A percentile compares a stretch with the other conserved stretches of the same genome.
These are phyloP conservation scores for Moniliella sp. DNA, from an alignment of 1,284 basidiomycete genomes.

Conservation along the genomic window DNA sequence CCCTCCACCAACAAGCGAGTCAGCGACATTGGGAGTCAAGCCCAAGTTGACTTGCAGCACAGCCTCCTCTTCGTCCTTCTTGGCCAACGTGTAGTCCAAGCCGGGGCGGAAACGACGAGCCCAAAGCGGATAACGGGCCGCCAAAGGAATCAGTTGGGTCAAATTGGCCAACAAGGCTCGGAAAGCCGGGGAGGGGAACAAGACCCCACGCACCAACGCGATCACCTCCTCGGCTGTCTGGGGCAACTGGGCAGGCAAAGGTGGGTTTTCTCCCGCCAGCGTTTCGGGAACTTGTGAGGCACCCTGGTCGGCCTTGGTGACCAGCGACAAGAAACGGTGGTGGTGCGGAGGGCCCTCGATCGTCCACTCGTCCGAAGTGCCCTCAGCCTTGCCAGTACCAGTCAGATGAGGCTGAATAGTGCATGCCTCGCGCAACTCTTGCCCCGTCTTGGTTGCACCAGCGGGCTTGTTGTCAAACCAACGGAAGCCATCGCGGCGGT, in stretches of 20 bases:
- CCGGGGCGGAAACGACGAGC: conserved; percentile 75
- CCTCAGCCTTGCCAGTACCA: conserved; percentile 9
- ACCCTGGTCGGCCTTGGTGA: conserved; percentile 6
- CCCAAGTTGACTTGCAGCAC: conserved; percentile 73
- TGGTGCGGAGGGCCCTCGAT: conserved; percentile 75
- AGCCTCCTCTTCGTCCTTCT: conserved; percentile 49
- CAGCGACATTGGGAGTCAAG: conserved; percentile 49
- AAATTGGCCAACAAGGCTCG: conserved; percentile 68
- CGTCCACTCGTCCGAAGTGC: conserved; percentile 39
- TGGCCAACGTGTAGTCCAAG: conserved; percentile 81
- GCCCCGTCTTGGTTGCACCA: conserved; percentile 2
- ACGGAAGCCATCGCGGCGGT: conserved; percentile 42
- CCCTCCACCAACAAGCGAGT: conserved; percentile 1
- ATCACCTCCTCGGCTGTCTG: conserved; percentile 11
- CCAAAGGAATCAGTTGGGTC: conserved; percentile 52
- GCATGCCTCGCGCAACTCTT: conserved; percentile 6
- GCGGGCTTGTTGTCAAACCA: conserved; percentile 17
- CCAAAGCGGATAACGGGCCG: conserved; percentile 45
- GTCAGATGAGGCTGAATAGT: conserved; percentile 12
- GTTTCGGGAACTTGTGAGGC: neutral
- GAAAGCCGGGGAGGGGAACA: conserved; percentile 62
- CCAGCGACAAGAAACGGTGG: conserved; percentile 58
- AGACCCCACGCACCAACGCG: conserved; percentile 12
- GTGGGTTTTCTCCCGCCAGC: conserved; percentile 1
- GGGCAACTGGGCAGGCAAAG: conserved; percentile 38